Percentiles rank a stretch among this genome's conserved stretches.
phyloP scores from a whole-genome alignment of 208 protist genomes.

The Trypanosoma theileri region DNA sequence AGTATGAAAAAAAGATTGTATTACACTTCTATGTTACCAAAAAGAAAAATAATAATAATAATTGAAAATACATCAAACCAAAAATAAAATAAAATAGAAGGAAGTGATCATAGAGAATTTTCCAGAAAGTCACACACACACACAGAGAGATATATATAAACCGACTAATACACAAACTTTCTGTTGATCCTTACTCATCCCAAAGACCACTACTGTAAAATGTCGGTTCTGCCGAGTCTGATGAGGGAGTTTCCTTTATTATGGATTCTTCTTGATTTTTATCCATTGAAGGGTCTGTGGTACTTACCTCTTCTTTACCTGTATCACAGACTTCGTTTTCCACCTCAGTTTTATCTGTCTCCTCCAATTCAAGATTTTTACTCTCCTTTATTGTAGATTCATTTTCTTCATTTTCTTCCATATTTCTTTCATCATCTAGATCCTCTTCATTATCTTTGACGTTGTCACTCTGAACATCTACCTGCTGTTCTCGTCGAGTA shows the following conservation, averaged over 20 bases:
- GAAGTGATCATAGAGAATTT: not conserved
- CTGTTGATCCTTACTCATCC: constrained; percentile 20
- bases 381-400: not conserved
- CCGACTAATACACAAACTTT: not conserved
- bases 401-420: constrained; percentile 12
- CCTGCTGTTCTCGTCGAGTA: not conserved
- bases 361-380: not conserved
- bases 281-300: not conserved
- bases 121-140: no score
- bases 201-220: constrained; percentile 31
- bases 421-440: not conserved
- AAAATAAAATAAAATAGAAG: constrained; percentile 6
- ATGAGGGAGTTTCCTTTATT: not conserved
- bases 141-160: not conserved
- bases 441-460: constrained; percentile 1
- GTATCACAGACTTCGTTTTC: not conserved
- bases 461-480: not conserved
- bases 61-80: constrained; percentile 2
- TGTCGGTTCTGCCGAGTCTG: constrained; percentile 6
- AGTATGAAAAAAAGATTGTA: constrained; percentile 1
- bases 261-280: not conserved
- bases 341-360: not conserved
- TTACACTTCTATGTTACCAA: not conserved
- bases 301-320: not conserved
- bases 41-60: constrained; percentile 16